Conservation (phyloP, 2,329 filamentous ascomycete genomes). For the Nakataea oryzae region DNA sequence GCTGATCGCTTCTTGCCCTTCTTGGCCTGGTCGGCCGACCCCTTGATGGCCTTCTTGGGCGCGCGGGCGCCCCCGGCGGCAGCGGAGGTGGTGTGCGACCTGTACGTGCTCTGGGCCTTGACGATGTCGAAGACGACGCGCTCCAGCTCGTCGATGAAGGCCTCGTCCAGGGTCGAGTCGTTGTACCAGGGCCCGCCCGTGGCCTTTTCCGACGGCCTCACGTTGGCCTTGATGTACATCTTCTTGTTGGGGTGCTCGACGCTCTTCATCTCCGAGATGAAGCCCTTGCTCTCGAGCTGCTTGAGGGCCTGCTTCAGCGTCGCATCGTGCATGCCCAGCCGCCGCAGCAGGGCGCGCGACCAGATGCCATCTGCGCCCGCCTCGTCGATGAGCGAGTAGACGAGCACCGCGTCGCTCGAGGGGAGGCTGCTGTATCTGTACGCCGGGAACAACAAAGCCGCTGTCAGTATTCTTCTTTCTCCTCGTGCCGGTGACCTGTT, state of each 20-base stretch:
- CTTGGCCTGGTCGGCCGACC: constrained; percentile 24
- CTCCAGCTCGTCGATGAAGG: constrained; percentile 72
- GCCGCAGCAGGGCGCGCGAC: constrained; percentile 73
- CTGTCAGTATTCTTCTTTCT: background rate
- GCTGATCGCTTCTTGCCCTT: constrained; percentile 9
- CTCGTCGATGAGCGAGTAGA: constrained; percentile 84
- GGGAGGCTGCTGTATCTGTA: constrained; percentile 46
- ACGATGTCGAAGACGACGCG: constrained; percentile 65
- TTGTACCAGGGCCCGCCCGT: constrained; percentile 94
- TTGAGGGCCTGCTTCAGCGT: constrained; percentile 75
- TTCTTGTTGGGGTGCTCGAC: constrained; percentile 86
- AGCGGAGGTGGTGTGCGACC: constrained; percentile 19
- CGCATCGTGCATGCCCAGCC: constrained; percentile 74
- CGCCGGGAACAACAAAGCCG: background rate
- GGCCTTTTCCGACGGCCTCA: constrained; percentile 79
- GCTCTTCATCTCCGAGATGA: constrained; percentile 84
- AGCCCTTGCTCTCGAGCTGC: constrained; percentile 67
- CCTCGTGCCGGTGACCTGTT: background rate
- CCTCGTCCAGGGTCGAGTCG: constrained; percentile 79
- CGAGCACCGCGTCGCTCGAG: constrained; percentile 67
- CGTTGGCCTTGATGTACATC: constrained; percentile 86
- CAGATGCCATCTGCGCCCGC: constrained; percentile 80
- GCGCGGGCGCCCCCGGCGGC: constrained; percentile 20
- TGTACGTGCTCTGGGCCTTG: constrained; percentile 60
- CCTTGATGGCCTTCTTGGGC: constrained; percentile 48